Evolutionary conservation across 78 protist genomes (phyloP).

Genomic region (Dictyostelium firmibasis): DNA sequence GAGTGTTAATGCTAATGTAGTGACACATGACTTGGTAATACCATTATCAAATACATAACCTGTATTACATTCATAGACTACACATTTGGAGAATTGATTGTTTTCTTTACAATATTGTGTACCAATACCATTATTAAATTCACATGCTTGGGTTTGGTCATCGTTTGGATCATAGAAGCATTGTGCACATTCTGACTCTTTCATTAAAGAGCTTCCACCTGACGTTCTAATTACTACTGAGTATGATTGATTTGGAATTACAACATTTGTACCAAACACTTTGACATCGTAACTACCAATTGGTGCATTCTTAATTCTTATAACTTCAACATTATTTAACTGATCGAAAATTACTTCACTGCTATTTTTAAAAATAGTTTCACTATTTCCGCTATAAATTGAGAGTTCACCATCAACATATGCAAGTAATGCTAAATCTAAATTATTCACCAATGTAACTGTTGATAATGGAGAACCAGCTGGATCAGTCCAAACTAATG

Average conservation of each 20-base stretch:
- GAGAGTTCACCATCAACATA: not conserved
- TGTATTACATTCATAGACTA: conserved; percentile 23
- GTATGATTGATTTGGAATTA: conserved; percentile 22
- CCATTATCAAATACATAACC: conserved; percentile 65
- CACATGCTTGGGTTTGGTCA: not conserved
- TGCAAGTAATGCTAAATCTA: not conserved
- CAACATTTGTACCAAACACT: conserved; percentile 7
- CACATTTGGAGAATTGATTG: conserved; percentile 15
- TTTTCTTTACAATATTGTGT: conserved; percentile 11
- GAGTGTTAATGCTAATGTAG: conserved; percentile 9
- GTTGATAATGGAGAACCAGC: conserved; percentile 31
- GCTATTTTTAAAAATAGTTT: not conserved
- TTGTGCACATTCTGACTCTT: conserved; percentile 4
- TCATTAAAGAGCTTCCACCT: not conserved
- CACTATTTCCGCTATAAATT: not conserved
- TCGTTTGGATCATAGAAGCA: conserved; percentile 33
- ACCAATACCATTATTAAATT: conserved; percentile 33
- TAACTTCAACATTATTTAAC: conserved; percentile 23
- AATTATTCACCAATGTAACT: not conserved
- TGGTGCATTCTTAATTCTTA: not conserved
- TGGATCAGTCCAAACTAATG: conserved; percentile 52
- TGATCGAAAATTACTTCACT: not conserved
- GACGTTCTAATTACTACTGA: not conserved
- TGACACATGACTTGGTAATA: conserved; percentile 34
- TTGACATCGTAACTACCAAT: conserved; percentile 11